Evolutionary conservation across 2,329 filamentous ascomycete genomes (phyloP).

Genomic region (Fusarium gaditjirri): DNA sequence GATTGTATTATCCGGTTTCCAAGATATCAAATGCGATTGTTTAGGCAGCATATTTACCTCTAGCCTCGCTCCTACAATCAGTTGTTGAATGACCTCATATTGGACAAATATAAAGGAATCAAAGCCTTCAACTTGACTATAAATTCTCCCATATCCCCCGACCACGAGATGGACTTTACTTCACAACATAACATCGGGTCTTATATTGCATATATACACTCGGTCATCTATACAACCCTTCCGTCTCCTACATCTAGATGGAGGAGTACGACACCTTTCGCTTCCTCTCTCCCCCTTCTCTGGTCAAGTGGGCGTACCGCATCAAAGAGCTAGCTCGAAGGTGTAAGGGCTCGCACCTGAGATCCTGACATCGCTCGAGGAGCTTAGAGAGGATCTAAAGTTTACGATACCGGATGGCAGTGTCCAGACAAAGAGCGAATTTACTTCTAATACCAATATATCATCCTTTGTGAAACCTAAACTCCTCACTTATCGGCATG

Average conservation of each 20-base stretch:
- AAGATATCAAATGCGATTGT: background rate
- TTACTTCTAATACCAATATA: no score
- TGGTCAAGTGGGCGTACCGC: no score
- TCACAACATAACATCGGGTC: background rate
- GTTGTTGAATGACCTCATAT: background rate
- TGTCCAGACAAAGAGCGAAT: no score
- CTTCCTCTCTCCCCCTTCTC: background rate
- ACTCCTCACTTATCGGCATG: no score
- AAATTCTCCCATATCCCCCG: background rate
- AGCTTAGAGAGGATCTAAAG: no score
- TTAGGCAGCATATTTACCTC: background rate
- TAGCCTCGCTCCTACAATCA: background rate
- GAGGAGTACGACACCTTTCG: background rate
- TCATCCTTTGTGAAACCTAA: no score
- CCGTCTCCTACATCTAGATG: accelerated
- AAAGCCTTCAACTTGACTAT: background rate
- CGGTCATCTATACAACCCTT: accelerated
- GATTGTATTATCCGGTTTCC: background rate
- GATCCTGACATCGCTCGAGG: no score
- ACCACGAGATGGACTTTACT: background rate
- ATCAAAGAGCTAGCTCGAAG: background rate
- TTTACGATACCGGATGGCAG: no score
- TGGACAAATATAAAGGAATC: background rate
- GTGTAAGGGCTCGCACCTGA: no score
- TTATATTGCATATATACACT: background rate